A percentile compares a stretch with the other conserved stretches of the same genome.
Conservation (phyloP, 441 rosid species). For the Croton setiger region DNA sequence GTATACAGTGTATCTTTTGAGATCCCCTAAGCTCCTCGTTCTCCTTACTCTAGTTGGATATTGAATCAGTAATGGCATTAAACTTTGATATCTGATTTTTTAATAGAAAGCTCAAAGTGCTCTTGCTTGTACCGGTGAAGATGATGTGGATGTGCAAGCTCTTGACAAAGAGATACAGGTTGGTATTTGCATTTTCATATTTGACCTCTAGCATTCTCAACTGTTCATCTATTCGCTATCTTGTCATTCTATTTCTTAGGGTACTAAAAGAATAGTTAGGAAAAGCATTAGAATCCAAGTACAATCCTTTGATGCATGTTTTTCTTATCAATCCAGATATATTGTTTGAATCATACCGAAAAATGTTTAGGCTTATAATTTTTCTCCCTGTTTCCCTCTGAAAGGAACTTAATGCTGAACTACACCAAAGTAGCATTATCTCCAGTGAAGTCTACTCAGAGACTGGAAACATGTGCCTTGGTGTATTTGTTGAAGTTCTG, state of each 20-base stretch:
- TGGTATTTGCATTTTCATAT: slow-evolving; percentile 22
- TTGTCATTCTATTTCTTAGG: neutral
- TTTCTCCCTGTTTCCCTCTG: slow-evolving; percentile 20
- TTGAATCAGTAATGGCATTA: slow-evolving; percentile 16
- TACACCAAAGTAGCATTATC: slow-evolving; percentile 24
- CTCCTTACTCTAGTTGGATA: neutral
- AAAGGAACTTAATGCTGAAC: slow-evolving; percentile 45
- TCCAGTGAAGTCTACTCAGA: slow-evolving; percentile 28
- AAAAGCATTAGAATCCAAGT: neutral
- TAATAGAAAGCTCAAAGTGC: slow-evolving; percentile 40
- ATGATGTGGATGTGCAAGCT: slow-evolving; percentile 30
- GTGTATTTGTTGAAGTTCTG: slow-evolving; percentile 37
- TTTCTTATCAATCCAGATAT: neutral
- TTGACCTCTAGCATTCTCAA: slow-evolving; percentile 5
- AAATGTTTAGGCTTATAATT: slow-evolving; percentile 5
- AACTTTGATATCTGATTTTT: slow-evolving; percentile 30
- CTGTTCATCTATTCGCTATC: neutral
- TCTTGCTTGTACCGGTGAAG: slow-evolving; percentile 35
- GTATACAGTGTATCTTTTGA: slow-evolving; percentile 23
- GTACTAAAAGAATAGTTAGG: neutral
- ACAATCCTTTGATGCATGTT: neutral
- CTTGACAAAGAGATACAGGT: slow-evolving; percentile 62
- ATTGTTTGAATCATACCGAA: neutral
- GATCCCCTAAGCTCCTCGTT: neutral
- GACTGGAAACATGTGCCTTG: slow-evolving; percentile 28